Conservation (phyloP, 805 yeast genomes). For the Myxozyma lipomycoides region DNA sequence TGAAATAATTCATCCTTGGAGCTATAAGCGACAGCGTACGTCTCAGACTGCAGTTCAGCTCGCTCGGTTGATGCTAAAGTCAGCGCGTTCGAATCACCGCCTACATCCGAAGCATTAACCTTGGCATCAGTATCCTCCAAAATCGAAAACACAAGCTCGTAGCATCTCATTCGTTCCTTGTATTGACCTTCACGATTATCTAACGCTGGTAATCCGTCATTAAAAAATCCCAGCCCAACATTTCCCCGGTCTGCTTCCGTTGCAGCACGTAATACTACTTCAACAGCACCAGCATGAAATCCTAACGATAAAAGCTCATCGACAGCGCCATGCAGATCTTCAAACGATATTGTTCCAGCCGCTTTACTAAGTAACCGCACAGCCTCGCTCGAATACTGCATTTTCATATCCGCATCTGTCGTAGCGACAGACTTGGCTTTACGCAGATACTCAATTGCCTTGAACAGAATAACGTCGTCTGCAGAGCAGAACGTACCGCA, state of each 20-base stretch:
- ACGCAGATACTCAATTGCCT: constrained; percentile 87
- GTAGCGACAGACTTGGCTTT: constrained; percentile 74
- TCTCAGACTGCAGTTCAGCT: constrained; percentile 57
- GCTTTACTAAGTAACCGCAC: constrained; percentile 74
- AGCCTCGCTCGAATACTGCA: constrained; percentile 66
- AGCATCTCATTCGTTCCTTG: constrained; percentile 55
- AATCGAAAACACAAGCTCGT: constrained; percentile 69
- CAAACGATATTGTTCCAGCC: constrained; percentile 70
- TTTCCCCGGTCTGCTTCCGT: constrained; percentile 60
- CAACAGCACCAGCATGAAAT: constrained; percentile 80
- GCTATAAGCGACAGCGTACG: constrained; percentile 69
- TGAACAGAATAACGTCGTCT: constrained; percentile 86
- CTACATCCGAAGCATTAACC: constrained; percentile 36
- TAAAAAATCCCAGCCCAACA: constrained; percentile 52
- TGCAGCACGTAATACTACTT: constrained; percentile 74
- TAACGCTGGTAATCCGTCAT: constrained; percentile 47
- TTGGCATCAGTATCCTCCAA: constrained; percentile 70
- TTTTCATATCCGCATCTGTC: constrained; percentile 62
- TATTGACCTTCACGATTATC: constrained; percentile 52
- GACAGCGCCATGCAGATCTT: constrained; percentile 76
- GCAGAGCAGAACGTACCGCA: constrained; percentile 95
- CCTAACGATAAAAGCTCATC: constrained; percentile 72
- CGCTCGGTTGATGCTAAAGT: constrained; percentile 44
- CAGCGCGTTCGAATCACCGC: constrained; percentile 1
- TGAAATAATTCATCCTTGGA: constrained; percentile 84